Base-by-base conservation (phyloP, 2,329 filamentous ascomycete genomes). In the Coniochaeta sp. region DNA sequence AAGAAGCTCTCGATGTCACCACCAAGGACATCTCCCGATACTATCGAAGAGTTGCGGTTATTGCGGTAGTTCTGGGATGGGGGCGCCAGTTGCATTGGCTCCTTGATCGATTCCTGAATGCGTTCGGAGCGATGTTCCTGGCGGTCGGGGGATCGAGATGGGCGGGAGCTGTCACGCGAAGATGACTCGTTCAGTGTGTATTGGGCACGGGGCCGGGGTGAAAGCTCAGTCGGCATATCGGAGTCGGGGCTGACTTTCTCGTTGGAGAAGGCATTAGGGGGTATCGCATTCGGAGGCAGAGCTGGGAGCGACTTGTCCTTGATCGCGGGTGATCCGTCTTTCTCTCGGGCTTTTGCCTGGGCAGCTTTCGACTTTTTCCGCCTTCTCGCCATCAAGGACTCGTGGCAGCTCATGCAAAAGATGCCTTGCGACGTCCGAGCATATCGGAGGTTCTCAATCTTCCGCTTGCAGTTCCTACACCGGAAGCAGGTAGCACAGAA, bases 321-420 rank as follows among this genome's bases (percentile, higher is more conserved):
- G 56, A 89, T 84, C 73, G 85, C 82, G 18, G 85, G 80, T 49
- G 76, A 82, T 45, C 71, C 68, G 14, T 85, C 82, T 65, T 85
- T 85, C 58, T 84, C 82, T 61, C 81, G 75, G 49, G 77, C 70
- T 61, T 85, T 85, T 48, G 79, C 77, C 55, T 78, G n/a, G n/a
- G n/a, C 76, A 50, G 84, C 80, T 68, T 89, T 91, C 33, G 86
- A 85, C 68, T 89, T 91, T 72, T 97, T 96, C 63, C 90, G 82
- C 57, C 92, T 81, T 57, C 92, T 80, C 48, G 92, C 90, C 91
- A 97, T 97, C 50, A 99, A 73, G 26, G 90, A 94, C 70, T 99
- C 94, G 65, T 99, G 94, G 67, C 94, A 99, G 64, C 86, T 91
- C 94, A 99, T 99, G 73, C 94, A 99, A 67, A 99, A 97, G 61